These are phyloP conservation scores for Luvunga scandens DNA, from an alignment of 345 rosid genomes.

Conservation along the genomic window DNA sequence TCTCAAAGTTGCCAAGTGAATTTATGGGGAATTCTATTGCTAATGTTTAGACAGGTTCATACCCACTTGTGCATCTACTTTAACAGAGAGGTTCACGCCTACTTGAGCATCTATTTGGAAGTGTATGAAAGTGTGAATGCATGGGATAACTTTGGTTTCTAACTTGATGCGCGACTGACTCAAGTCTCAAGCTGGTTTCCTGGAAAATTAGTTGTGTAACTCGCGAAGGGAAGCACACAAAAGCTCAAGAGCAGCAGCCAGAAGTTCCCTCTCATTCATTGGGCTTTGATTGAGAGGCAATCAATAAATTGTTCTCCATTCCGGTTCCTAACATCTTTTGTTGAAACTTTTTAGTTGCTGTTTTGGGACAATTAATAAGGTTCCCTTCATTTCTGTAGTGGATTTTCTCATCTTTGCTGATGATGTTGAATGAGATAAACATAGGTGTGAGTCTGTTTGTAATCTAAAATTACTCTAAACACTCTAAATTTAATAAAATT, in stretches of 20 bases:
- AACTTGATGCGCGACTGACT: neutral
- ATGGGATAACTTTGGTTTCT: neutral
- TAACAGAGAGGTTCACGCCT: no score
- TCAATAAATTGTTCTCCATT: neutral
- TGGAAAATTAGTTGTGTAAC: neutral
- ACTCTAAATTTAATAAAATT: no score
- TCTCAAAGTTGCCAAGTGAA: neutral
- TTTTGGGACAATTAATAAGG: neutral
- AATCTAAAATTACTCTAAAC: no score
- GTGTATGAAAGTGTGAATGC: neutral
- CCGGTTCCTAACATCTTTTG: neutral
- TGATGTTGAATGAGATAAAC: neutral
- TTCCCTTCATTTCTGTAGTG: neutral
- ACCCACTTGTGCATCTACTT: no score
- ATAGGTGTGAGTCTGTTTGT: neutral
- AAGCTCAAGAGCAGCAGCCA: no score
- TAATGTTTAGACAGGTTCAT: neutral
- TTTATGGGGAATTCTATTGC: neutral
- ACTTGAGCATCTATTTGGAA: neutral
- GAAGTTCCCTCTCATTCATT: neutral
- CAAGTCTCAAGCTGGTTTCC: neutral
- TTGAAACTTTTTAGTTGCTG: neutral
- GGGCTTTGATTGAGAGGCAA: neutral
- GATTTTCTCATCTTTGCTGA: neutral
- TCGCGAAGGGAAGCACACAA: neutral